Conservation (phyloP, 2,329 filamentous ascomycete species). For the Hirsutella thompsonii region DNA sequence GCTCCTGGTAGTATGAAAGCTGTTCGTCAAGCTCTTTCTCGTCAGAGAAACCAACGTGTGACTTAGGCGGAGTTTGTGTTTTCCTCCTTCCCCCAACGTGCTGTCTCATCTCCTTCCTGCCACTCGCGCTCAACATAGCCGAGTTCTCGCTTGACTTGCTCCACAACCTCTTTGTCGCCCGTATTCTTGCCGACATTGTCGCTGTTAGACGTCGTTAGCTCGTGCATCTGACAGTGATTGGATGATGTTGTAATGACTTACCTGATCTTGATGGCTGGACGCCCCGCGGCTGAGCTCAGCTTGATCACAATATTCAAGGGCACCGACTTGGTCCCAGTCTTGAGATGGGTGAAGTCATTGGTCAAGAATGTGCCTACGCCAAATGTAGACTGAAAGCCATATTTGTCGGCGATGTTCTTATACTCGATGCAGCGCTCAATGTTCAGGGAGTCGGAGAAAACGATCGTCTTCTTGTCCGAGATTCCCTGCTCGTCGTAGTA, state of each 20-base stretch:
- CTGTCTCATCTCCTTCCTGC: conserved; percentile 71
- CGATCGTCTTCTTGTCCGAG: conserved; percentile 71
- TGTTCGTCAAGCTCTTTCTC: neutral
- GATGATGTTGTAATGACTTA: conserved; percentile 7
- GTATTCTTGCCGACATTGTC: conserved; percentile 93
- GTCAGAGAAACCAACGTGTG: neutral
- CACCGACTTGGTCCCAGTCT: conserved; percentile 67
- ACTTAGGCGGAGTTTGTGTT: neutral
- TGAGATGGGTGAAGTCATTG: conserved; percentile 73
- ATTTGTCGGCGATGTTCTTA: conserved; percentile 67
- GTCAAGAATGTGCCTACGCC: conserved; percentile 93
- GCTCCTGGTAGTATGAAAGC: neutral
- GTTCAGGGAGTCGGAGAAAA: conserved; percentile 92
- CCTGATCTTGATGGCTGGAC: conserved; percentile 81
- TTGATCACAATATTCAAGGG: conserved; percentile 98
- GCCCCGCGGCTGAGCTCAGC: conserved; percentile 70
- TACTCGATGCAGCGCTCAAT: conserved; percentile 86
- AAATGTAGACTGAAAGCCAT: conserved; percentile 76
- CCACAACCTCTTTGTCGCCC: conserved; percentile 66
- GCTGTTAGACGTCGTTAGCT: conserved; percentile 19
- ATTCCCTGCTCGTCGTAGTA: conserved; percentile 73
- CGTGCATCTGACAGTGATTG: neutral
- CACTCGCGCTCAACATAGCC: conserved; percentile 81
- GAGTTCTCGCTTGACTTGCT: conserved; percentile 70
- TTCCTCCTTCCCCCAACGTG: conserved; percentile 58